Conservation (phyloP, 495 filamentous ascomycete genomes). For the Trichocladium uniseriatum region DNA sequence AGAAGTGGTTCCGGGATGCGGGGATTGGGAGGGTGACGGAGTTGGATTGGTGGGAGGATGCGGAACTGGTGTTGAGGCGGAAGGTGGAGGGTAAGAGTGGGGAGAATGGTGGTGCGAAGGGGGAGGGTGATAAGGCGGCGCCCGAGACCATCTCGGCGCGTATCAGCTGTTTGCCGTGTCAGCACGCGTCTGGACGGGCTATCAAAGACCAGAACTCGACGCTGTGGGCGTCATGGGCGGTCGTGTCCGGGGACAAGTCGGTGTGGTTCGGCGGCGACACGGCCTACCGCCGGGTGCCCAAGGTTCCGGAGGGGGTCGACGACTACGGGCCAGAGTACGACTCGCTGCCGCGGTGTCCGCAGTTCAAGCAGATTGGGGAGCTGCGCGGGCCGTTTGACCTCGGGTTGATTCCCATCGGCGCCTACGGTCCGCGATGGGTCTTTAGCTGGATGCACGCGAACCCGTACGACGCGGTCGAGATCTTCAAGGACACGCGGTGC, state of each 20-base stretch:
- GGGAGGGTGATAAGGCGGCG: slow-evolving; percentile 2
- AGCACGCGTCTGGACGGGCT: slow-evolving; percentile 67
- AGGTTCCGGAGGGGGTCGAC: slow-evolving; percentile 47
- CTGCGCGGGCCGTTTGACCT: slow-evolving; percentile 83
- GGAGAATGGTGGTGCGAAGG: slow-evolving; percentile 25
- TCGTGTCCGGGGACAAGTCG: slow-evolving; percentile 64
- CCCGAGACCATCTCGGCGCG: slow-evolving; percentile 54
- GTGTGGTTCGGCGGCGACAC: slow-evolving; percentile 71
- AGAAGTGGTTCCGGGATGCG: slow-evolving; percentile 65
- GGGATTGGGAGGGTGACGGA: slow-evolving; percentile 73
- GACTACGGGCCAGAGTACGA: slow-evolving; percentile 62
- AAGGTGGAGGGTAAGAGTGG: slow-evolving; percentile 4
- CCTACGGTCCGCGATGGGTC: slow-evolving; percentile 70
- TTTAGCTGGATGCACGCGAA: slow-evolving; percentile 79
- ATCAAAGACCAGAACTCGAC: slow-evolving; percentile 62
- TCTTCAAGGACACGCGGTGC: slow-evolving; percentile 83
- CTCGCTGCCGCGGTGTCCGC: slow-evolving; percentile 67
- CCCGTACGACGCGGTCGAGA: slow-evolving; percentile 81
- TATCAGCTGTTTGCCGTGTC: slow-evolving; percentile 75
- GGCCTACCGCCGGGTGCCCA: slow-evolving; percentile 78
- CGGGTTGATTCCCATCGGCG: slow-evolving; percentile 89
- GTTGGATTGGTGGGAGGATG: slow-evolving; percentile 92
- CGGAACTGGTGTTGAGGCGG: slow-evolving; percentile 58
- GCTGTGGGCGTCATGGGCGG: slow-evolving; percentile 80
- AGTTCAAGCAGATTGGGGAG: slow-evolving; percentile 78